A percentile compares a stretch with the other conserved stretches of the same genome.
Conservation (phyloP, 495 filamentous ascomycete species). For the Evansstolkia leycettana region DNA sequence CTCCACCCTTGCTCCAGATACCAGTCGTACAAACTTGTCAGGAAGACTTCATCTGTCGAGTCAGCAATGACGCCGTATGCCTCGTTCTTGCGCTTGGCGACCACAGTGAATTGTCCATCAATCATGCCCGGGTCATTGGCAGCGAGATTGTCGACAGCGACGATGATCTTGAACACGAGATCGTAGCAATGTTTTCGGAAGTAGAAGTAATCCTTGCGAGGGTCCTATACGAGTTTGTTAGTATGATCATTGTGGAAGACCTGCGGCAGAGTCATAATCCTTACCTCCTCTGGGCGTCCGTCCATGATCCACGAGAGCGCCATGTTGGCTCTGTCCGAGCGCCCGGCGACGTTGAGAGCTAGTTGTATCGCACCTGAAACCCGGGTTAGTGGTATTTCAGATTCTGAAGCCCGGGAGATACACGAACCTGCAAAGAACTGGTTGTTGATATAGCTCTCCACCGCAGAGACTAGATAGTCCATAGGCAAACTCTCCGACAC, state of each 20-base stretch:
- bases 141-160: constrained; percentile 59
- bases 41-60: constrained; percentile 82
- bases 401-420: no score
- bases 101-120: constrained; percentile 64
- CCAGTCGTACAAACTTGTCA: constrained; percentile 94
- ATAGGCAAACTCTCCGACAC: constrained; percentile 70
- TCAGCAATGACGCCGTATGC: constrained; percentile 77
- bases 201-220: constrained; percentile 50
- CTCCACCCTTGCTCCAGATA: constrained; percentile 72
- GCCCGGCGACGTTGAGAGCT: constrained; percentile 64
- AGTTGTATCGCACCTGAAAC: constrained; percentile 75
- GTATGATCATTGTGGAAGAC: constrained; percentile 6
- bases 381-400: no score
- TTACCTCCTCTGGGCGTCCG: constrained; percentile 41
- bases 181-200: constrained; percentile 71
- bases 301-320: constrained; percentile 68
- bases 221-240: constrained; percentile 44
- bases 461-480: constrained; percentile 66
- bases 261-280: constrained; percentile 1
- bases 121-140: constrained; percentile 52
- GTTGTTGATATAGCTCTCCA: constrained; percentile 63
- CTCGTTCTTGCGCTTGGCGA: constrained; percentile 68
- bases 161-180: constrained; percentile 64
- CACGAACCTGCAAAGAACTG: constrained; percentile 66
- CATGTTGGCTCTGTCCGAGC: constrained; percentile 72